phyloP scores from a whole-genome alignment of 352 stramenopile genomes.

The Pythium guiyangense region DNA sequence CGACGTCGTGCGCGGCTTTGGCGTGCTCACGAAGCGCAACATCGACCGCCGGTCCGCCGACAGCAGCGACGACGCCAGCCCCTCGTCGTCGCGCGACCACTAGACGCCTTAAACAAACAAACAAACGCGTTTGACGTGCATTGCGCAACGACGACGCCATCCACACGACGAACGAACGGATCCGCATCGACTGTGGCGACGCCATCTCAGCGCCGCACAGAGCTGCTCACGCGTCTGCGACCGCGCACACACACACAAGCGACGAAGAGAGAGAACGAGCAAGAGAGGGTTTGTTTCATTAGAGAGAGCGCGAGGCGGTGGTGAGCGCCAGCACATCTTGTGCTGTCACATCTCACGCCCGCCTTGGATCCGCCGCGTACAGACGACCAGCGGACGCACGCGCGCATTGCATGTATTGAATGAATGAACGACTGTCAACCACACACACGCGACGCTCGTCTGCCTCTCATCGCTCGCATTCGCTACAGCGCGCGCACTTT shows the following conservation, averaged over 20 bases:
- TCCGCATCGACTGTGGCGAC: too few species aligned
- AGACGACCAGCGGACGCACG: too few species aligned
- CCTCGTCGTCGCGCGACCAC: conserved; percentile 19
- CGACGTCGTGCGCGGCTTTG: conserved; percentile 78
- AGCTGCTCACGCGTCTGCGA: background rate
- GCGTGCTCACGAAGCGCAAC: conserved; percentile 78
- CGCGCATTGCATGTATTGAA: too few species aligned
- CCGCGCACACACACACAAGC: background rate
- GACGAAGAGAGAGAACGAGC: background rate
- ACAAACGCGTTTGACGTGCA: too few species aligned
- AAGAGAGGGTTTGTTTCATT: conserved; percentile 16
- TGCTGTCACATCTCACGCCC: too few species aligned
- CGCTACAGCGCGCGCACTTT: conserved; percentile 49
- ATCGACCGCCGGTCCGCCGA: conserved; percentile 43
- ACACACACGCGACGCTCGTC: too few species aligned
- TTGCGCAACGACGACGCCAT: background rate
- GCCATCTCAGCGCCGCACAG: background rate
- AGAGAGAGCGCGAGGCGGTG: conserved; percentile 3
- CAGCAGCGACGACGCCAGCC: conserved; percentile 12
- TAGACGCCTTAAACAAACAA: too few species aligned
- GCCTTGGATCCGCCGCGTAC: too few species aligned
- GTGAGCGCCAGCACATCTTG: background rate
- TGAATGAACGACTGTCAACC: background rate
- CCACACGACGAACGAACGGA: background rate
- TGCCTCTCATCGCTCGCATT: background rate